phyloP scores from a whole-genome alignment of 140 eudicot genomes.

The Erigeron philadelphicus region DNA sequence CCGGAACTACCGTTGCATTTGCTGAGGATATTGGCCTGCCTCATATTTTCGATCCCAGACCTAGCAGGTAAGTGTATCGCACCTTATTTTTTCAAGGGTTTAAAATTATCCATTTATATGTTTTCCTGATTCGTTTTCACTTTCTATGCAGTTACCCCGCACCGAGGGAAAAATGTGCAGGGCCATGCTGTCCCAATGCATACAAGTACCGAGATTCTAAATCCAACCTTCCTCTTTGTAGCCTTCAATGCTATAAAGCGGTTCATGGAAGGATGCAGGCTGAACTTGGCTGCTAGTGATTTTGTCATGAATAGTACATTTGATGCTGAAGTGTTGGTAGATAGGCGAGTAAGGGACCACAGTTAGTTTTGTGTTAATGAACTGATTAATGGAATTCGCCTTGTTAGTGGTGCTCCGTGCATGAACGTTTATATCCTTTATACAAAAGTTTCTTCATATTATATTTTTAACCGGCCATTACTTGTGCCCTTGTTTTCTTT shows the following conservation, averaged over 20 bases:
- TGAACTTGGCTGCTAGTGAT: slow-evolving; percentile 39
- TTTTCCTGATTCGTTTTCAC: slow-evolving; percentile 7
- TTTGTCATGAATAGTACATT: slow-evolving; percentile 16
- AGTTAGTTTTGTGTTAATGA: slow-evolving; percentile 26
- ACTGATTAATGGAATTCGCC: slow-evolving; percentile 29
- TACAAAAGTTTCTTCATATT: background rate
- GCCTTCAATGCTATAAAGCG: slow-evolving; percentile 89
- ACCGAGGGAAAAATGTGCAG: slow-evolving; percentile 88
- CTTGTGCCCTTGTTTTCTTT: background rate
- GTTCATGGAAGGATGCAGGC: slow-evolving; percentile 43
- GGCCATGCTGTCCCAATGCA: slow-evolving; percentile 70
- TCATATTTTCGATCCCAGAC: slow-evolving; percentile 53
- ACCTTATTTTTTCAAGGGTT: background rate
- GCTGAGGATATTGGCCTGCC: slow-evolving; percentile 85
- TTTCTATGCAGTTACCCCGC: slow-evolving; percentile 69
- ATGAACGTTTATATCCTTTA: slow-evolving; percentile 3
- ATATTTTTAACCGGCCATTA: background rate
- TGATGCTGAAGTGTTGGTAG: slow-evolving; percentile 28
- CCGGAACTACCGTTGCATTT: slow-evolving; percentile 75
- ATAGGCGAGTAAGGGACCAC: slow-evolving; percentile 19
- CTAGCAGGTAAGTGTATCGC: slow-evolving; percentile 40
- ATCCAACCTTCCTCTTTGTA: slow-evolving; percentile 84
- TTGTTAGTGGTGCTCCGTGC: slow-evolving; percentile 10
- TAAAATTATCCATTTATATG: background rate
- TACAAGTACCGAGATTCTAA: slow-evolving; percentile 92